Conservation (phyloP, 169 alveolate genomes). For the Cryptosporidium sp. region DNA sequence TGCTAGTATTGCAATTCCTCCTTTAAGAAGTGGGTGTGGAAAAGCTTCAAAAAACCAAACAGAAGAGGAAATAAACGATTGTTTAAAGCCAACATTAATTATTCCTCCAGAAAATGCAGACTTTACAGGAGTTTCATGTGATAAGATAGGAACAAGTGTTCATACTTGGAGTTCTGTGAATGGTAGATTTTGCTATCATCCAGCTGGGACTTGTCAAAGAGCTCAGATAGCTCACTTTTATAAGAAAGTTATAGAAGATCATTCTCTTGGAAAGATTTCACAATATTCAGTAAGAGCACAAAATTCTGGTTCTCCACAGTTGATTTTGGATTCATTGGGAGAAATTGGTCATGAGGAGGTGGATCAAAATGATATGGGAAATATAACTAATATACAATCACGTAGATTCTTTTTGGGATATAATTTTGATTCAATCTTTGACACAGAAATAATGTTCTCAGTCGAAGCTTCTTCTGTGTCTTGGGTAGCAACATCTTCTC, state of each 20-base stretch:
- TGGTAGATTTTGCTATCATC: conserved; percentile 75
- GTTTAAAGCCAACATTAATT: conserved; percentile 67
- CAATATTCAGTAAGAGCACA: conserved; percentile 60
- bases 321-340: conserved; percentile 18
- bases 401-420: conserved; percentile 67
- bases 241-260: conserved; percentile 59
- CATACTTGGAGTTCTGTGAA: conserved; percentile 70
- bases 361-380: background rate
- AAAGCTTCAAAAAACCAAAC: conserved; percentile 24
- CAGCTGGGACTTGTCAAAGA: conserved; percentile 68
- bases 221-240: conserved; percentile 50
- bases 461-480: conserved; percentile 75
- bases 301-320: conserved; percentile 58
- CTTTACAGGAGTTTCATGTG: conserved; percentile 71
- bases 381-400: conserved; percentile 10
- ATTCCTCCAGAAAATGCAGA: conserved; percentile 72
- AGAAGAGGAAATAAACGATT: conserved; percentile 45
- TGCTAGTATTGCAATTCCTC: conserved; percentile 39
- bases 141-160: conserved; percentile 64
- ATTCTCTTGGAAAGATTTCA: conserved; percentile 50
- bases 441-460: conserved; percentile 74
- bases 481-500: conserved; percentile 73
- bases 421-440: conserved; percentile 63
- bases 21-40: conserved; percentile 63
- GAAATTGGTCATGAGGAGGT: conserved; percentile 10